A percentile compares a stretch with the other conserved stretches of the same genome.
phyloP scores from a whole-genome alignment of 129 eudicot species.

The Deinandra increscens region DNA sequence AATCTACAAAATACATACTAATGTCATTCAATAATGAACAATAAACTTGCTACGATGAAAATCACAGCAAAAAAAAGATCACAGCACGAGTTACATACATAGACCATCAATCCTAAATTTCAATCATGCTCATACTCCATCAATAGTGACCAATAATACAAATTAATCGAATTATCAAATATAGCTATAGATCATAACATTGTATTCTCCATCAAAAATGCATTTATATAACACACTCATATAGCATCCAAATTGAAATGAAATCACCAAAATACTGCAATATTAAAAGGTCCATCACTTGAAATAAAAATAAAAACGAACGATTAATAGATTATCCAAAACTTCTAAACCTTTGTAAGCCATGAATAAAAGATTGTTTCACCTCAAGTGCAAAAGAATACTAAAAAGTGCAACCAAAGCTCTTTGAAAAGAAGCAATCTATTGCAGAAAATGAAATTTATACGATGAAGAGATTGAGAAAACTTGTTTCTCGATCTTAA shows the following conservation, averaged over 20 bases:
- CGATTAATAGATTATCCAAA: not conserved
- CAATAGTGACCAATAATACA: not conserved
- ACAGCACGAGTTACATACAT: not conserved
- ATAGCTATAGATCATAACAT: not conserved
- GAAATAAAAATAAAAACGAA: constrained; percentile 20
- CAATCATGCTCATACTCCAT: not conserved
- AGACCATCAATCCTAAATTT: constrained; percentile 7
- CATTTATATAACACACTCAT: constrained; percentile 6
- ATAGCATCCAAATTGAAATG: constrained; percentile 13
- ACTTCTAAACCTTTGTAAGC: constrained; percentile 3
- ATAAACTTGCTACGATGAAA: not conserved
- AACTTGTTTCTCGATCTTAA: not conserved
- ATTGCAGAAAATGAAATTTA: not conserved
- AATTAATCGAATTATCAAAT: constrained; percentile 4
- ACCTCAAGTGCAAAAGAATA: constrained; percentile 9
- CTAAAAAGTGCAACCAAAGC: constrained; percentile 10
- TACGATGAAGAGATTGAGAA: not conserved
- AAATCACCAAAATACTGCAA: not conserved
- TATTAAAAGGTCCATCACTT: not conserved
- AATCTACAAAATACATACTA: not conserved
- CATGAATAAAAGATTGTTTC: constrained; percentile 5
- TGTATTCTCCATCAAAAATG: not conserved
- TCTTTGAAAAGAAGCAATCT: not conserved
- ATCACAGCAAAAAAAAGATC: not conserved
- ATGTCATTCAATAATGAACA: constrained; percentile 6